These are phyloP conservation scores for Pythium vanterpoolii DNA, from an alignment of 352 stramenopile genomes.

Conservation along the genomic window DNA sequence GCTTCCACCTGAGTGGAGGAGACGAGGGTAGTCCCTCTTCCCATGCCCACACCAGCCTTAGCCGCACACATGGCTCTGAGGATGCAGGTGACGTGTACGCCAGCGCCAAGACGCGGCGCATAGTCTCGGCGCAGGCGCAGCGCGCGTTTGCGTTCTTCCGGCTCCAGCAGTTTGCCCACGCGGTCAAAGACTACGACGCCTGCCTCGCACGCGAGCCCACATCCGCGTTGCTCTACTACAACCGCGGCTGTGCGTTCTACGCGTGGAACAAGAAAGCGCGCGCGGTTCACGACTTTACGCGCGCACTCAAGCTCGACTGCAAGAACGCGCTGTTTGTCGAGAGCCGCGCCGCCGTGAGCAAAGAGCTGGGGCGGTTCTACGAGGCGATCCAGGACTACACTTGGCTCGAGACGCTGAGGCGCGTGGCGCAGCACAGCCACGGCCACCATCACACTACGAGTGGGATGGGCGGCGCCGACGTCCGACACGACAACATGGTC, in stretches of 20 bases:
- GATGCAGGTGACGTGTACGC: slow-evolving; percentile 1
- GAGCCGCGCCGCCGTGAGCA: slow-evolving; percentile 54
- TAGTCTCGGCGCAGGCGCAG: slow-evolving; percentile 40
- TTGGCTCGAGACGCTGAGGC: slow-evolving; percentile 52
- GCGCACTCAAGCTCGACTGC: slow-evolving; percentile 61
- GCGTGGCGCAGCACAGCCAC: slow-evolving; percentile 9
- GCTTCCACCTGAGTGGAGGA: too few relatives aligned
- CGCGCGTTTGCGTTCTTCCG: slow-evolving; percentile 61
- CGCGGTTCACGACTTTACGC: slow-evolving; percentile 49
- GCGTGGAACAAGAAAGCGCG: slow-evolving; percentile 38
- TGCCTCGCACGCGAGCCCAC: slow-evolving; percentile 44
- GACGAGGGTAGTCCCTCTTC: too few relatives aligned
- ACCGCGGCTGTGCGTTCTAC: slow-evolving; percentile 62
- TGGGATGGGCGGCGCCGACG: neutral
- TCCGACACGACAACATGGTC: neutral
- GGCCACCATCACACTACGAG: neutral
- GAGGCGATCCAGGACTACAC: slow-evolving; percentile 73
- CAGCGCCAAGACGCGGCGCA: slow-evolving; percentile 29
- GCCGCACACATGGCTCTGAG: neutral
- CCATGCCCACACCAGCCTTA: neutral
- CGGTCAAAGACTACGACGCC: slow-evolving; percentile 51
- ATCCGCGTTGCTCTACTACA: slow-evolving; percentile 45
- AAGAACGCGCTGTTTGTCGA: slow-evolving; percentile 65
- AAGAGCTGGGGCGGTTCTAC: slow-evolving; percentile 57
- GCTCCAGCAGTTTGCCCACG: slow-evolving; percentile 39